Conservation (phyloP, 192 early-diverging fungal genomes). For the Ambispora gerdemannii region DNA sequence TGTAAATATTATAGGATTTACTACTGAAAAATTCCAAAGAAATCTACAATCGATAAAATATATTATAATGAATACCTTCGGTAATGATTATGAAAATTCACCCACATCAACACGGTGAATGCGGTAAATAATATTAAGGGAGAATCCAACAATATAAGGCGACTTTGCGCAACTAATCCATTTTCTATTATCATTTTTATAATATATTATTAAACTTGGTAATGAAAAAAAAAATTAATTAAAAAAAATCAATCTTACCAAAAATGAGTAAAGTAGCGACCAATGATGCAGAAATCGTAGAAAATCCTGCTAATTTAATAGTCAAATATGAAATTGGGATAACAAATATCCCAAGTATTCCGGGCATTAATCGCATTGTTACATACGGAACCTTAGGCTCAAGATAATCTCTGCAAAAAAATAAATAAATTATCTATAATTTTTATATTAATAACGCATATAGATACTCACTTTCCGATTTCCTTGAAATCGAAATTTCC, state of each 20-base stretch:
- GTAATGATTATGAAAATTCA: constrained; percentile 78
- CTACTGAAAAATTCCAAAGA: no score
- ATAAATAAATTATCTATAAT: not conserved
- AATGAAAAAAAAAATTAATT: not conserved
- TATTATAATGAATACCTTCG: constrained; percentile 28
- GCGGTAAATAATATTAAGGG: constrained; percentile 88
- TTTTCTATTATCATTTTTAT: constrained; percentile 61
- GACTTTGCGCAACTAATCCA: constrained; percentile 82
- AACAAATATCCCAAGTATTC: constrained; percentile 72
- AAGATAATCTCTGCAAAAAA: constrained; percentile 70
- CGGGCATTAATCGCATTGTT: constrained; percentile 76
- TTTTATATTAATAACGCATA: not conserved
- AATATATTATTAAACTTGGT: not conserved
- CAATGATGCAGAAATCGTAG: constrained; percentile 65
- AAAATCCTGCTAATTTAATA: constrained; percentile 77
- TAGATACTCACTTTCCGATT: constrained; percentile 69
- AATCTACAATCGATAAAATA: no score
- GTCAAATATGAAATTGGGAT: constrained; percentile 83
- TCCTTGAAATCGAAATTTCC: constrained; percentile 90
- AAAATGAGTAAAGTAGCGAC: constrained; percentile 79
- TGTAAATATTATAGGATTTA: no score
- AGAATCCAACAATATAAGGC: constrained; percentile 88
- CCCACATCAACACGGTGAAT: constrained; percentile 77
- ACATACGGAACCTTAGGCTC: constrained; percentile 87
- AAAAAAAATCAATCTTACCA: constrained; percentile 47